Conservation (phyloP, 2,329 filamentous ascomycete species). For the Rugonectria rugulosa region DNA sequence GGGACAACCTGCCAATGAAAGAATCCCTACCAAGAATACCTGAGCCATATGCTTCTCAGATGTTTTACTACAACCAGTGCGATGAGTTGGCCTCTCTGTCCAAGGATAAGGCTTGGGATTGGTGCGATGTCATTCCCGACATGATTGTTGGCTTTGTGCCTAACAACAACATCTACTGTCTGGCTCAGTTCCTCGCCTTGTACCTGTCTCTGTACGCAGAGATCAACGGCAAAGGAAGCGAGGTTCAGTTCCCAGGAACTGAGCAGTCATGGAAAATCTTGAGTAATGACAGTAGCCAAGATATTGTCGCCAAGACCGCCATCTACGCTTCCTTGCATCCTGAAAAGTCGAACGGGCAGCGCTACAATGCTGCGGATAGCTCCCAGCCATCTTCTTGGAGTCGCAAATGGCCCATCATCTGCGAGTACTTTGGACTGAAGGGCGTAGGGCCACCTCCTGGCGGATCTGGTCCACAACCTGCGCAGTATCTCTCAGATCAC, state of each 20-base stretch:
- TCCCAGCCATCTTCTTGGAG: constrained; percentile 48
- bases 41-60: constrained; percentile 49
- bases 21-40: constrained; percentile 51
- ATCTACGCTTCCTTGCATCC: constrained; percentile 52
- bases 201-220: constrained; percentile 48
- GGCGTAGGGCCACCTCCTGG: constrained; percentile 44
- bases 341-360: constrained; percentile 45
- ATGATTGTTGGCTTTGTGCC: constrained; percentile 53
- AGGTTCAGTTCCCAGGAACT: constrained; percentile 47
- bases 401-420: constrained; percentile 54
- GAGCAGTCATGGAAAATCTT: constrained; percentile 42
- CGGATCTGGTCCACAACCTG: constrained; percentile 42
- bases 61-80: constrained; percentile 57
- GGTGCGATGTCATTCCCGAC: constrained; percentile 53
- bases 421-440: constrained; percentile 54
- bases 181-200: constrained; percentile 49
- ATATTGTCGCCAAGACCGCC: constrained; percentile 47
- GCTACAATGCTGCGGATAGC: constrained; percentile 53
- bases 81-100: constrained; percentile 47
- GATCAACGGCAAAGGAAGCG: constrained; percentile 45
- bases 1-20: constrained; percentile 45
- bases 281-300: constrained; percentile 48
- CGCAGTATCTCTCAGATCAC: constrained; percentile 42
- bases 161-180: constrained; percentile 51
- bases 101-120: constrained; percentile 51